Conservation (phyloP, 345 rosid genomes). For the Populus deltoides region DNA sequence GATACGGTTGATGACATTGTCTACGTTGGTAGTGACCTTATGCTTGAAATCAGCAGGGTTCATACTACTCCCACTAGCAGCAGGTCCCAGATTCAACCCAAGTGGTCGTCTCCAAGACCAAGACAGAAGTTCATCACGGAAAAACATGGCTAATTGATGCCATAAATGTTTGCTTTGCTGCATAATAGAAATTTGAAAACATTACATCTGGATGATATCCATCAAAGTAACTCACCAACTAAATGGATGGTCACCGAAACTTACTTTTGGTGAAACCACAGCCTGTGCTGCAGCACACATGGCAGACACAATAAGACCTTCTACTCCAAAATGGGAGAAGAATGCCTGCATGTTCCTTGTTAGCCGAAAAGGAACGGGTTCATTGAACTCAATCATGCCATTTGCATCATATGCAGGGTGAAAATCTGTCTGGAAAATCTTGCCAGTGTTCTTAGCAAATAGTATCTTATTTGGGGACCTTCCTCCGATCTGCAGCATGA, state of each 20-base stretch:
- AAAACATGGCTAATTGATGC: slow-evolving; percentile 97
- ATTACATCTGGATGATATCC: background rate
- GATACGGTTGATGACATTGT: slow-evolving; percentile 66
- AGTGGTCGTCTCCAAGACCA: slow-evolving; percentile 97
- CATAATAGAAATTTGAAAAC: slow-evolving; percentile 9
- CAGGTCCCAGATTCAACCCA: slow-evolving; percentile 55
- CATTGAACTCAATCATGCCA: slow-evolving; percentile 89
- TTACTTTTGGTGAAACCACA: slow-evolving; percentile 79
- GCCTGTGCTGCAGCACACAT: slow-evolving; percentile 98
- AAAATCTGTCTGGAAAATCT: slow-evolving; percentile 93
- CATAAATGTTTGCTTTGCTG: slow-evolving; percentile 91
- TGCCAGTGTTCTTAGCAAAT: slow-evolving; percentile 97
- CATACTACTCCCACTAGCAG: slow-evolving; percentile 59
- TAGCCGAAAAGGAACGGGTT: slow-evolving; percentile 94
- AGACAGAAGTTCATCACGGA: slow-evolving; percentile 87
- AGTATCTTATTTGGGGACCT: slow-evolving; percentile 95
- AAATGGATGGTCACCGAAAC: background rate
- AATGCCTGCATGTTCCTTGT: slow-evolving; percentile 98
- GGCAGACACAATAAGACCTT: slow-evolving; percentile 92
- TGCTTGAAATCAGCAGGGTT: slow-evolving; percentile 71
- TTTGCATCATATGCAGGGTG: slow-evolving; percentile 91
- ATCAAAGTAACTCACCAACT: background rate
- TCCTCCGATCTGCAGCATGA: slow-evolving; percentile 95
- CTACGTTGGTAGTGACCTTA: slow-evolving; percentile 77
- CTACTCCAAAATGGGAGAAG: slow-evolving; percentile 92